Percentiles rank a stretch among this genome's conserved stretches.
Conservation (phyloP, 768 basidiomycete genomes). For the Hypholoma sublateritium region DNA sequence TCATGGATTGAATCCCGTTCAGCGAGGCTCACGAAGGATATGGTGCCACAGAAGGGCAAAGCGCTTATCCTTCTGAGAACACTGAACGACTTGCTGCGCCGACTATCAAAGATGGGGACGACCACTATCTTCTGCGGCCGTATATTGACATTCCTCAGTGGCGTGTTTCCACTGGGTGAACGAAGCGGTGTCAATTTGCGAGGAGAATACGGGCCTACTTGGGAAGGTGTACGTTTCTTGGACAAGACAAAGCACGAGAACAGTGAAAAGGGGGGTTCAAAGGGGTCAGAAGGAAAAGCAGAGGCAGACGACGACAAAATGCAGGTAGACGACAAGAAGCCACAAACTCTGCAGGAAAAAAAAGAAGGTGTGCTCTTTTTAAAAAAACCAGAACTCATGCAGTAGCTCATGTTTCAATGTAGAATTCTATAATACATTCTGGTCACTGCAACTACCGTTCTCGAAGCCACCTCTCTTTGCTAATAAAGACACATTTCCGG, state of each 20-base stretch:
- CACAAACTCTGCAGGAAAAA: constrained; percentile 37
- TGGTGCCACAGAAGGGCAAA: constrained; percentile 87
- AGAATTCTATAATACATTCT: constrained; percentile 89
- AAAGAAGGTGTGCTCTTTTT: constrained; percentile 51
- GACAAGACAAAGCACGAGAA: constrained; percentile 33
- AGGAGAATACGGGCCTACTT: constrained; percentile 80
- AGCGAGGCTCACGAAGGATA: constrained; percentile 66
- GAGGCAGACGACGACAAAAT: constrained; percentile 49
- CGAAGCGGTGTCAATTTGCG: constrained; percentile 89
- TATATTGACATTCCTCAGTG: constrained; percentile 83
- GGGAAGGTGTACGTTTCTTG: constrained; percentile 62
- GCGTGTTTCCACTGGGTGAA: constrained; percentile 85
- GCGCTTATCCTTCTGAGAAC: constrained; percentile 82
- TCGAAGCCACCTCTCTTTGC: constrained; percentile 77
- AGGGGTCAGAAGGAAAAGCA: constrained; percentile 18
- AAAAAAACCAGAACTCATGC: neutral
- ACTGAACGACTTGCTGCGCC: constrained; percentile 82
- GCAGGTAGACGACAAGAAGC: constrained; percentile 54
- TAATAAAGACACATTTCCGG: constrained; percentile 48
- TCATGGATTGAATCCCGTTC: constrained; percentile 83
- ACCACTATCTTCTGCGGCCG: constrained; percentile 88
- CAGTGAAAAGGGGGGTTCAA: constrained; percentile 22
- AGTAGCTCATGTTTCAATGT: constrained; percentile 1
- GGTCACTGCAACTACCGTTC: constrained; percentile 85
- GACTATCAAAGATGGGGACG: constrained; percentile 82